Evolutionary conservation across 768 basidiomycete species (phyloP).

Genomic region (Boletus patriciae): DNA sequence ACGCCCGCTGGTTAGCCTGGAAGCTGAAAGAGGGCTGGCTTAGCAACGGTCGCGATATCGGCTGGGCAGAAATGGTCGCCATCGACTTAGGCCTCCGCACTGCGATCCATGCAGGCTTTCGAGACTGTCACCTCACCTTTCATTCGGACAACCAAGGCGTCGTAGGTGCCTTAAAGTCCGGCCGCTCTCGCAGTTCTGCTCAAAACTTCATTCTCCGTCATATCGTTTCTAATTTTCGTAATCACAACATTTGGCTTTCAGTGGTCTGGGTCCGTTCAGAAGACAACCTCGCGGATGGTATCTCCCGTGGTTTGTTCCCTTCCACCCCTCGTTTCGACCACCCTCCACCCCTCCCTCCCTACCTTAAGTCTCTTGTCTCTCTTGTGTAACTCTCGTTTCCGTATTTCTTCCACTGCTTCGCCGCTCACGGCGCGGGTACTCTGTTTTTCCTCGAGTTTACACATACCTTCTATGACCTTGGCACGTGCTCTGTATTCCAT

Average conservation of each 20-base stretch:
- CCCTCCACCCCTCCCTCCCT: no score
- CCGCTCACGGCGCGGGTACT: no score
- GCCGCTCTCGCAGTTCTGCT: not conserved
- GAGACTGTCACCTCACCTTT: slow-evolving; percentile 28
- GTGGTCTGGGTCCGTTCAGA: slow-evolving; percentile 5
- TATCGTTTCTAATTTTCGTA: not conserved
- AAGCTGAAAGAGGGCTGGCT: slow-evolving; percentile 12
- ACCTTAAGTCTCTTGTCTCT: no score
- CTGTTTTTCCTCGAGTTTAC: no score
- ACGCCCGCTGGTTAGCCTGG: slow-evolving; percentile 43
- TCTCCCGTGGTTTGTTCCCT: slow-evolving; percentile 38
- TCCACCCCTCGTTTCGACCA: slow-evolving; percentile 9
- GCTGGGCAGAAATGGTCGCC: not conserved
- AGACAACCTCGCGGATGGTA: slow-evolving; percentile 39
- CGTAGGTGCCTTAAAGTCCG: slow-evolving; percentile 16
- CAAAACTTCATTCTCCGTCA: slow-evolving; percentile 6
- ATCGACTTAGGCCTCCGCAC: not conserved
- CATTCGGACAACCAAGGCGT: slow-evolving; percentile 45
- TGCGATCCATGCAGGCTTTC: slow-evolving; percentile 12
- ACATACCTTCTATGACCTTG: no score
- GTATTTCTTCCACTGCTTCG: no score
- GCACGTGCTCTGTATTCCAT: no score
- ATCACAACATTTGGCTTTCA: slow-evolving; percentile 1
- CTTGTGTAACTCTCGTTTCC: no score
- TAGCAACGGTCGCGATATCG: not conserved